Base-by-base conservation (phyloP, 2,329 filamentous ascomycete species). In the Westerdykella sp. region DNA sequence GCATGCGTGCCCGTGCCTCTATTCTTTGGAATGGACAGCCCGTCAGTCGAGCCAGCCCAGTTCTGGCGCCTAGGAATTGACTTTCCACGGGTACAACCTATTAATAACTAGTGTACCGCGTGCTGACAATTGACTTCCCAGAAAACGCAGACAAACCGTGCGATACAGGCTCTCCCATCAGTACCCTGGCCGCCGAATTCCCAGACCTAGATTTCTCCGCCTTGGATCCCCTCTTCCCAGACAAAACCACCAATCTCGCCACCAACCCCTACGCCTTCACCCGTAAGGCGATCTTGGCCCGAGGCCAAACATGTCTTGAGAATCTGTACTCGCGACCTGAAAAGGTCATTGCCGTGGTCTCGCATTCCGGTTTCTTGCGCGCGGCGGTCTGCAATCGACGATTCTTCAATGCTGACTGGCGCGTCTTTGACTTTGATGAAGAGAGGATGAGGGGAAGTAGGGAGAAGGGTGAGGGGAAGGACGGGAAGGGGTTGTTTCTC, bases 361-460 rank as follows among this genome's bases (percentile, higher is more conserved):
- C 77, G 1, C 81, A 85, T 63, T 79, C 81, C 2, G 79, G 75
- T 0, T 85, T 84, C 58, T 53, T 85, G 48, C 68, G 80, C n/a
- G 60, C 70, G 3, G 78, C 73, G 7, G 73, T 84, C 6, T 73
- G 71, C 7, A 75, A 79, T 34, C 56, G 61, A 16, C 53, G 60
- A 41, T 70, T 65, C 44, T 76, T 74, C 57, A 84, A 84, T 48
- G 77, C 76, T 10, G 81, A 85, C 54, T 85, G 80, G 60, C 73
- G 81, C 11, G 67, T 84, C 23, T 84, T 84, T 53, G 73, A 78
- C 14, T 79, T 80, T 50, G 70, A 63, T 2, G 63, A 64, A 5
- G 64, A 59, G 3, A 73, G 78, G 56, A 72, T 74, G 57, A 66
- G 71, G 40, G 63, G 65, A 50, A 74, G 67, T 11, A 55, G 52